Evolutionary conservation across 2,329 filamentous ascomycete genomes (phyloP), one percentile per base, ranked within the genome.

Genomic region (Xylaria arbuscula): DNA sequence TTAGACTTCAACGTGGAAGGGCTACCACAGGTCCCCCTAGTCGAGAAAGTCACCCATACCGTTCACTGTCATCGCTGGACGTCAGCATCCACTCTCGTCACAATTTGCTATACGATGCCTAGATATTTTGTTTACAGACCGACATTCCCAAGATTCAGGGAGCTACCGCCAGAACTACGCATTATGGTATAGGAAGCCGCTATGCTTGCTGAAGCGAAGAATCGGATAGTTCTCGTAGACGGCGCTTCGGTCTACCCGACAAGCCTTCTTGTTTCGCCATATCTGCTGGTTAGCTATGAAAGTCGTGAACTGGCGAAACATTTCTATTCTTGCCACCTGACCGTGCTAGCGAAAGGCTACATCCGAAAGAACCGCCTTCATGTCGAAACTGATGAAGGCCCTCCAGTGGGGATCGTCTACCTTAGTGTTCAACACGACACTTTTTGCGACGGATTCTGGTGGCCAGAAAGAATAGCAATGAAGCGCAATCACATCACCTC

Each of bases 311-410:
- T 19, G 24, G 59, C 59, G 10, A 62, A 40, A 36, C 9, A 10
- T 17, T 61, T 61, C 45, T 61, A 61, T 38, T 61, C 58, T 24
- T 19, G 51, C 32, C 53, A 34, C 36, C 13, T 45, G 32, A 19
- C 7, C 10, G 17, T 32, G 22, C 13, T 10, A 6, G 15, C 17
- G 17, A 45, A 28, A 28, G 28, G 28, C 28, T 45, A 45, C 40
- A 45, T 7, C 40, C 40, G 7, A 28, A 28, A 28, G 28, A 28
- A 28, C 28, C 5, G 28, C 5, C 28, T 28, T 5, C 5, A 28
- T 28, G 28, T 28, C 28, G 28, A 28, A 3, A 28, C 28, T n/a
- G n/a, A n/a, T n/a, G n/a, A n/a, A 28, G 28, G 28, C 28, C 28
- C 28, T 28, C 15, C 40, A 17, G 40, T 45, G 17, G 40, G 40